phyloP scores from a whole-genome alignment of 306 rosid genomes.

The Amphicarpaea edgeworthii region DNA sequence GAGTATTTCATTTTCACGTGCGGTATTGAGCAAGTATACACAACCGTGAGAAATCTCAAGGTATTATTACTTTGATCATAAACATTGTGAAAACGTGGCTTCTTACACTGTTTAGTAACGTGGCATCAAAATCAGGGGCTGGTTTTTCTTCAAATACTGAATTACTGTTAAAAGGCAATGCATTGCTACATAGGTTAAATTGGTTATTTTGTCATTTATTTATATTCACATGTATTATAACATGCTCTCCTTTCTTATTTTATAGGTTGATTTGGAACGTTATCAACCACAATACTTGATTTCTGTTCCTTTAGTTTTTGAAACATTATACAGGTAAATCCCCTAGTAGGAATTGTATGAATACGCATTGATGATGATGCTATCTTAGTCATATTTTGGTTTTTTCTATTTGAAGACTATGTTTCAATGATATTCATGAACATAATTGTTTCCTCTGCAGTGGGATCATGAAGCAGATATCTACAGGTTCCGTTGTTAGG shows the following conservation, averaged over 20 bases:
- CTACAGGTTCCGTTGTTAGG: conserved; percentile 64
- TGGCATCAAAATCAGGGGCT: conserved; percentile 8
- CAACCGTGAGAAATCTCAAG: conserved; percentile 84
- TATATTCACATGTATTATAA: conserved; percentile 24
- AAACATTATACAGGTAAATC: conserved; percentile 87
- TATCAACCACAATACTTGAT: conserved; percentile 85
- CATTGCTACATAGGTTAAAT: not conserved
- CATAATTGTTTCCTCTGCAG: conserved; percentile 52
- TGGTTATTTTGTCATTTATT: conserved; percentile 24
- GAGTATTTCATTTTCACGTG: conserved; percentile 84
- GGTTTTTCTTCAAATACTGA: not conserved
- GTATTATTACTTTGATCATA: conserved; percentile 52
- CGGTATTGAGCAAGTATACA: conserved; percentile 86
- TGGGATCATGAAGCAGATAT: conserved; percentile 90
- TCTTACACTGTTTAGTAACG: conserved; percentile 6
- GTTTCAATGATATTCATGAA: conserved; percentile 2
- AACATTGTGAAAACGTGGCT: not conserved
- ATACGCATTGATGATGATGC: conserved; percentile 34
- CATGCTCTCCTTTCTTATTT: conserved; percentile 24
- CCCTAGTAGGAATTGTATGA: conserved; percentile 7
- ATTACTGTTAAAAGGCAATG: conserved; percentile 11
- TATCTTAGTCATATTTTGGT: conserved; percentile 14
- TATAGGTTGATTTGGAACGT: conserved; percentile 71
- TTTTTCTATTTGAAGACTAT: conserved; percentile 31
- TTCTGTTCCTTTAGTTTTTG: conserved; percentile 92